Conservation (phyloP, 2,329 filamentous ascomycete species). For the Thyridium curvatum region DNA sequence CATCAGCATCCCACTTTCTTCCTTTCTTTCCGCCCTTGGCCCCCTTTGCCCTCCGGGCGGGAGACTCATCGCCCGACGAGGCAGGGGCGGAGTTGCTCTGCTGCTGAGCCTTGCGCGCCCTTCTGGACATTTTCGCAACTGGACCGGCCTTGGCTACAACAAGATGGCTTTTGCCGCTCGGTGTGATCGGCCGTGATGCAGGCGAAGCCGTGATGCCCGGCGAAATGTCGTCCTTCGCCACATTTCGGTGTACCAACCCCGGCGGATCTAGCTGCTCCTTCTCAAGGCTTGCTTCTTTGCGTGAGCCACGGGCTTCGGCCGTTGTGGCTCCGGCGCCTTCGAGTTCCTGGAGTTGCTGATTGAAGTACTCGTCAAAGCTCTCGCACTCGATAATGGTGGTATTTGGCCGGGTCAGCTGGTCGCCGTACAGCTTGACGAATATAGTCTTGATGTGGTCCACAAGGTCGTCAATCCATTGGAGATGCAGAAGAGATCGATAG, state of each 20-base stretch:
- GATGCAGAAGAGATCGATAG: constrained; percentile 89
- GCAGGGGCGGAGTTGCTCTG: constrained; percentile 42
- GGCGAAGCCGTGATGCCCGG: constrained; percentile 67
- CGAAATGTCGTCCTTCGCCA: constrained; percentile 32
- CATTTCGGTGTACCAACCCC: constrained; percentile 10
- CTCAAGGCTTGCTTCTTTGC: constrained; percentile 2
- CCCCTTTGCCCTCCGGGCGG: constrained; percentile 52
- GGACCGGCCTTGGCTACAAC: constrained; percentile 70
- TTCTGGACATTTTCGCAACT: constrained; percentile 69
- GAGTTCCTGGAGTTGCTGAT: constrained; percentile 82
- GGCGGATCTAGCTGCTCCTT: too few species aligned
- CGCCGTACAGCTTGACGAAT: constrained; percentile 84
- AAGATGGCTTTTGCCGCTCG: constrained; percentile 56
- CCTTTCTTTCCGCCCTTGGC: constrained; percentile 68
- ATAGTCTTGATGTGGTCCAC: constrained; percentile 92
- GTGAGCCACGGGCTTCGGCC: constrained; percentile 11
- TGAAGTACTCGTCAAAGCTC: constrained; percentile 87
- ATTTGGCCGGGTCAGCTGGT: constrained; percentile 76
- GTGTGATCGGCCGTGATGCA: constrained; percentile 74
- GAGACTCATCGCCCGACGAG: constrained; percentile 78
- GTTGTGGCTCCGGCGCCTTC: constrained; percentile 45
- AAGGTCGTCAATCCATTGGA: constrained; percentile 95
- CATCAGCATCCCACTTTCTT: constrained; percentile 88
- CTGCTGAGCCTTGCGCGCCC: constrained; percentile 66
- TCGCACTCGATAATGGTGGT: constrained; percentile 72